Conservation (phyloP, 2,329 filamentous ascomycete genomes). For the Fusarium falciforme region DNA sequence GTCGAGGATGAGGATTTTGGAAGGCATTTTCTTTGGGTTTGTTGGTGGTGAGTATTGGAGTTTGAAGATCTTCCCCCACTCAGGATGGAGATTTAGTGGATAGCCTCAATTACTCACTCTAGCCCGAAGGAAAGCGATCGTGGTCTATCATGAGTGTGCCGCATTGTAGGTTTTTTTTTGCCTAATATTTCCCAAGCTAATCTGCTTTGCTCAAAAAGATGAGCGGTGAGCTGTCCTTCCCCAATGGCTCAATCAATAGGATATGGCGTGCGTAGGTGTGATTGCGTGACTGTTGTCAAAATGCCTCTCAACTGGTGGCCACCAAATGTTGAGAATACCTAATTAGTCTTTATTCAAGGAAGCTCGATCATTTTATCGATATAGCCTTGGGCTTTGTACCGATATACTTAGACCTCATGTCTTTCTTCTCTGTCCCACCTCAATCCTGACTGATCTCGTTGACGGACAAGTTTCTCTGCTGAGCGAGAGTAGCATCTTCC, state of each 20-base stretch:
- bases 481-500: neutral
- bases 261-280: neutral
- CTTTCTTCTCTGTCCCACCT: neutral
- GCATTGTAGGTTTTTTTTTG: neutral
- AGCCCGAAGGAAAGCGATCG: neutral
- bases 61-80: slow-evolving; percentile 16
- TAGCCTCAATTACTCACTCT: slow-evolving; percentile 1
- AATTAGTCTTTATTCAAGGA: neutral
- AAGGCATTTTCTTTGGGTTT: slow-evolving; percentile 26
- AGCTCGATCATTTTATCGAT: accelerated
- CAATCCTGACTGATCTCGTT: neutral
- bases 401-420: neutral
- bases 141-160: neutral
- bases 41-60: slow-evolving; percentile 8
- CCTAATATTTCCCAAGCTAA: accelerated
- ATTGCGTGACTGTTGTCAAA: neutral
- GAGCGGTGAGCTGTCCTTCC: neutral
- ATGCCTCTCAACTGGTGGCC: neutral
- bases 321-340: neutral
- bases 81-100: slow-evolving; percentile 34
- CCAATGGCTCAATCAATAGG: neutral
- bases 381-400: neutral
- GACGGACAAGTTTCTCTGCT: neutral
- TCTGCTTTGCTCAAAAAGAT: neutral
- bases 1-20: slow-evolving; percentile 66